A percentile compares a stretch with the other conserved stretches of the same genome.
Conservation (phyloP, 306 rosid genomes). For the Chamaecrista fasciculata region DNA sequence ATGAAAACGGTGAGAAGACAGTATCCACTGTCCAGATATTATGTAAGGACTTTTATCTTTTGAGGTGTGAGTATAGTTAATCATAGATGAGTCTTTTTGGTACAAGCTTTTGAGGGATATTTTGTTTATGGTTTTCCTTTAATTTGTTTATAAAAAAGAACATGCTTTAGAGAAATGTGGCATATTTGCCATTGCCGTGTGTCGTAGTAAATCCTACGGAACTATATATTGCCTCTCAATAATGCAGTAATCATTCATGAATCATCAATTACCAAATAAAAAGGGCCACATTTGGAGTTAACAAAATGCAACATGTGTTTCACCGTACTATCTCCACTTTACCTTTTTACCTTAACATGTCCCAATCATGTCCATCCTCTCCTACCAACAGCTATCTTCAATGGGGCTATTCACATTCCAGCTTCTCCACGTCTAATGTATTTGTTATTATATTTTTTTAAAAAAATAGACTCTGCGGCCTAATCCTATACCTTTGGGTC, state of each 20-base stretch:
- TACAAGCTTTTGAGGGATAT: constrained; percentile 16
- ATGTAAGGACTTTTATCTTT: constrained; percentile 30
- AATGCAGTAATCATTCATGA: constrained; percentile 14
- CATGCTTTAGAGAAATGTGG: constrained; percentile 1
- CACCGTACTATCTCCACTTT: constrained; percentile 10
- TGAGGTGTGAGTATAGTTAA: background rate
- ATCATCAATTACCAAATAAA: background rate
- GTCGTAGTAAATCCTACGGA: constrained; percentile 34
- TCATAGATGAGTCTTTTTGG: constrained; percentile 17
- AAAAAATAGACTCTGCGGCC: no score
- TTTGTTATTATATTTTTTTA: no score
- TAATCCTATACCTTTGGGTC: no score
- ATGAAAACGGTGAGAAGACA: no score
- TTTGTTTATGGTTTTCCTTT: constrained; percentile 15
- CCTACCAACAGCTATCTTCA: background rate
- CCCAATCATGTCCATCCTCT: background rate
- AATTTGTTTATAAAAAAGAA: constrained; percentile 3
- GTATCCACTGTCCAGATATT: no score
- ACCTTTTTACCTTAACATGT: constrained; percentile 1
- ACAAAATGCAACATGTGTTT: background rate
- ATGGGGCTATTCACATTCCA: no score
- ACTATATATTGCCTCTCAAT: constrained; percentile 33
- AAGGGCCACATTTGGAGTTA: constrained; percentile 25
- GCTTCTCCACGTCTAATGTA: no score
- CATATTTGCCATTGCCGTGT: constrained; percentile 32